A percentile compares a stretch with the other conserved stretches of the same genome.
phyloP scores from a whole-genome alignment of 176 grass and related monocot genomes.

The Saccharum officinarum region DNA sequence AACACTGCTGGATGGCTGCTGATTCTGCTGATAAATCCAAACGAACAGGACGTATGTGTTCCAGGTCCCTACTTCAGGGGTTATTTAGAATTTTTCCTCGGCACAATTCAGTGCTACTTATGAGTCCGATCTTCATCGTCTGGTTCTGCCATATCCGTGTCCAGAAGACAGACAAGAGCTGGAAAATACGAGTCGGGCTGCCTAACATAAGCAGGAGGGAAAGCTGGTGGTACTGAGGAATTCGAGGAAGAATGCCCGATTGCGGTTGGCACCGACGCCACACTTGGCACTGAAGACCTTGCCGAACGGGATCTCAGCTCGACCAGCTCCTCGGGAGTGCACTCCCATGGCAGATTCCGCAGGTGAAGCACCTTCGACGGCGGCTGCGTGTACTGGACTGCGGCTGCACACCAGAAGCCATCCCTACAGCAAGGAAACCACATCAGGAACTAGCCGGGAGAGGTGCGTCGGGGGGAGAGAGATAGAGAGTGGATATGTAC shows the following conservation, averaged over 20 bases:
- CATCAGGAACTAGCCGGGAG: too few relatives aligned
- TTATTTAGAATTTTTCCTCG: too few relatives aligned
- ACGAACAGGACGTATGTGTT: too few relatives aligned
- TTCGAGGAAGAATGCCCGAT: conserved; percentile 83
- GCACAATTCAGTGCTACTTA: too few relatives aligned
- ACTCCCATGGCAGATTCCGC: conserved; percentile 92
- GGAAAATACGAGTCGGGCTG: not conserved
- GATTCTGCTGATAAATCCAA: too few relatives aligned
- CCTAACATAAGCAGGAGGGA: not conserved
- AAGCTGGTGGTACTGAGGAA: conserved; percentile 57
- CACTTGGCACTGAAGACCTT: conserved; percentile 90
- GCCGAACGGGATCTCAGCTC: conserved; percentile 86
- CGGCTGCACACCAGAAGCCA: conserved; percentile 70
- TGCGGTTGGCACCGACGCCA: conserved; percentile 89
- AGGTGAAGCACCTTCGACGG: conserved; percentile 93
- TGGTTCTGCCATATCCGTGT: too few relatives aligned
- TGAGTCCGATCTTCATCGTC: not conserved
- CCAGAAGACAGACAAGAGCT: not conserved
- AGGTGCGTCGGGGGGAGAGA: too few relatives aligned
- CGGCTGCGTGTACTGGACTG: conserved; percentile 85
- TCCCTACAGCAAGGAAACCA: conserved; percentile 9
- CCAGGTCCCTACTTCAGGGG: too few relatives aligned
- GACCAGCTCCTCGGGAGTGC: conserved; percentile 76
- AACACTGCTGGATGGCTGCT: too few relatives aligned
- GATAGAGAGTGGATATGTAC: too few relatives aligned